Base-by-base conservation (phyloP, 2,329 filamentous ascomycete species). In the Colletotrichum lupini region DNA sequence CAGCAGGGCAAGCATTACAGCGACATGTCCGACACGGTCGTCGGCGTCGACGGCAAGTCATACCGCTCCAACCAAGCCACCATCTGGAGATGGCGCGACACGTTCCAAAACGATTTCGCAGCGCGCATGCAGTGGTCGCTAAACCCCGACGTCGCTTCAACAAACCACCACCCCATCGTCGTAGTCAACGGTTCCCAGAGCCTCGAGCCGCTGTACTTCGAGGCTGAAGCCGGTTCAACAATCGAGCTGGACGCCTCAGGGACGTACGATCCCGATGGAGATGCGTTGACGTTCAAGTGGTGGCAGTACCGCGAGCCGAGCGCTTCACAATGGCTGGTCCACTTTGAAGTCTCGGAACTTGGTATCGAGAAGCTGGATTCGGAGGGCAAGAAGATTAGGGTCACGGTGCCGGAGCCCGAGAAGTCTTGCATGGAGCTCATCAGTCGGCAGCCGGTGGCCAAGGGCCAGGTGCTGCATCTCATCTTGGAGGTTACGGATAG, bases 401-500 rank as follows among this genome's bases (percentile, higher is more conserved):
- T 76, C 8, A 70, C 32, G 0, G 37, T 75, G 8, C 68, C 74
- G 0, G 59, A 52, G 1, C 59, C 83, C 0, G 84, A 86, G 32
- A 82, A 83, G 73, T 85, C 82, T 42, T 83, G 80, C 2, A 24
- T 73, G 26, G 60, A 66, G 5, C 28, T 70, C n/a, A 70, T 70
- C 37, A 58, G 67, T 19, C 67, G 53, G 35, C 32, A 66, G 56
- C 57, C 46, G 9, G 60, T 61, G 32, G 65, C 69, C 19, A 55
- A 66, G 26, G 86, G 87, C 4, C 83, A 87, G 77, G 68, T 83
- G 61, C 78, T 88, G 74, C 87, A 88, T 78, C 75, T 88, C 37
- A 84, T 89, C 26, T 79, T 89, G 5, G 85, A 88, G 75, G 86
- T 88, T 5, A 85, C 80, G 4, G 84, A 87, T 67, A 76, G 80